phyloP scores from a whole-genome alignment of 2,329 filamentous ascomycete genomes.

The Verruconis gallopava region DNA sequence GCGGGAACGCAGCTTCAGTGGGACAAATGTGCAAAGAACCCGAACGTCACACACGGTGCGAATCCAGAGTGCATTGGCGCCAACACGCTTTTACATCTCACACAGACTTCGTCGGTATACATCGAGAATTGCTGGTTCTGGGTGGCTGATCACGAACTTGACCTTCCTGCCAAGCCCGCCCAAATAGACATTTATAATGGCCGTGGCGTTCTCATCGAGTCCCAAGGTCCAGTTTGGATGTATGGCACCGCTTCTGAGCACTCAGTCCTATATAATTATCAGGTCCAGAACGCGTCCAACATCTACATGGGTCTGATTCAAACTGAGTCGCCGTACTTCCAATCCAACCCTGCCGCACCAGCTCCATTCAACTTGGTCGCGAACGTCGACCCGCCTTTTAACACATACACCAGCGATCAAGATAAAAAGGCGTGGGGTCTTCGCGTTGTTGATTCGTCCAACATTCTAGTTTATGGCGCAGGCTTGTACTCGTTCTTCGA shows the following conservation, averaged over 20 bases:
- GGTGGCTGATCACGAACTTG: constrained; percentile 83
- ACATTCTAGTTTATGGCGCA: constrained; percentile 33
- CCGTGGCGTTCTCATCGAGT: constrained; percentile 71
- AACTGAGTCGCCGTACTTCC: constrained; percentile 60
- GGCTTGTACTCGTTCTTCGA: constrained; percentile 48
- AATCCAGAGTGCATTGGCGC: constrained; percentile 54
- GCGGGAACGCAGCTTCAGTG: constrained; percentile 74
- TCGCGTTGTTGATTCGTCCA: constrained; percentile 26
- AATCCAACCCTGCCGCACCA: constrained; percentile 48
- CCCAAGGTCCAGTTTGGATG: constrained; percentile 63
- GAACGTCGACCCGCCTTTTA: constrained; percentile 27
- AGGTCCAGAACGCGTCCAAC: constrained; percentile 46
- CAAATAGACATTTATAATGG: constrained; percentile 82
- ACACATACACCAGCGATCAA: constrained; percentile 28
- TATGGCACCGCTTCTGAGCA: constrained; percentile 55
- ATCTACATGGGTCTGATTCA: constrained; percentile 53
- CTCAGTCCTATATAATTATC: constrained; percentile 57
- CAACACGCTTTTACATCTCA: constrained; percentile 49
- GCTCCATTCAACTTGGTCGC: constrained; percentile 41
- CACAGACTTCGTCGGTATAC: constrained; percentile 50
- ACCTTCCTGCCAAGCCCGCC: constrained; percentile 49
- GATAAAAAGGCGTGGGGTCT: constrained; percentile 35
- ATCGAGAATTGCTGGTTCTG: constrained; percentile 86
- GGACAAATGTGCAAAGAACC: constrained; percentile 66
- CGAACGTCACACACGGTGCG: constrained; percentile 46